phyloP scores from a whole-genome alignment of 2,329 filamentous ascomycete species.

The Xylariaceae sp. region DNA sequence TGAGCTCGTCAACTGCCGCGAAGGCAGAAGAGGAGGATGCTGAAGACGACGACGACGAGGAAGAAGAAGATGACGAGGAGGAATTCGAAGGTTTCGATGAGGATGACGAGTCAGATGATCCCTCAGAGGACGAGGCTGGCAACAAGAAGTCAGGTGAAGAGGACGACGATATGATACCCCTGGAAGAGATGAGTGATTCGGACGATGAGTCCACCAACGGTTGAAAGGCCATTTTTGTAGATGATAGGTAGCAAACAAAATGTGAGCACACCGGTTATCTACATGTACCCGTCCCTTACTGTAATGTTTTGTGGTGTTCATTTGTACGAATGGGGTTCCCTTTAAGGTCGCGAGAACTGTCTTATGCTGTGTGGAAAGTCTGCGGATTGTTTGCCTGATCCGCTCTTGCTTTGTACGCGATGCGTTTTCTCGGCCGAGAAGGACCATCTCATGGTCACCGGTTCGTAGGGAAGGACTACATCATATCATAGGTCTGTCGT shows the following conservation, averaged over 20 bases:
- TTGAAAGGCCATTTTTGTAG: conserved; percentile 16
- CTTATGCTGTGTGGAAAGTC: too few species aligned
- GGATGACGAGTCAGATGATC: conserved; percentile 32
- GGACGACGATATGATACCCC: conserved; percentile 45
- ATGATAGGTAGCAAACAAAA: conserved; percentile 16
- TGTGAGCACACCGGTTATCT: conserved; percentile 15
- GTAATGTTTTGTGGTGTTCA: neutral
- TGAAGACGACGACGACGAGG: conserved; percentile 32
- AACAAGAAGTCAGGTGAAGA: conserved; percentile 20
- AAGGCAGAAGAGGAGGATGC: conserved; percentile 23
- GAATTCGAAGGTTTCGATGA: conserved; percentile 34
- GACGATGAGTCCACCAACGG: conserved; percentile 31
- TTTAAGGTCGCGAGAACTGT: neutral
- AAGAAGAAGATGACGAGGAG: conserved; percentile 38
- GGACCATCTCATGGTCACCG: neutral
- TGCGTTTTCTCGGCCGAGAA: neutral
- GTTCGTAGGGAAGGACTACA: neutral
- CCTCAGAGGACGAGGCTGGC: conserved; percentile 26
- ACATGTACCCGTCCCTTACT: neutral
- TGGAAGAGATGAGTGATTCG: conserved; percentile 33
- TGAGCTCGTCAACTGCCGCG: conserved; percentile 26
- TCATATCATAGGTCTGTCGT: neutral
- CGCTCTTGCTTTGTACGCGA: neutral
- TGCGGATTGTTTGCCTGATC: neutral
- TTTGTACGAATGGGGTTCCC: neutral